phyloP scores from a whole-genome alignment of 768 basidiomycete genomes.

The Lentinula raphanica region DNA sequence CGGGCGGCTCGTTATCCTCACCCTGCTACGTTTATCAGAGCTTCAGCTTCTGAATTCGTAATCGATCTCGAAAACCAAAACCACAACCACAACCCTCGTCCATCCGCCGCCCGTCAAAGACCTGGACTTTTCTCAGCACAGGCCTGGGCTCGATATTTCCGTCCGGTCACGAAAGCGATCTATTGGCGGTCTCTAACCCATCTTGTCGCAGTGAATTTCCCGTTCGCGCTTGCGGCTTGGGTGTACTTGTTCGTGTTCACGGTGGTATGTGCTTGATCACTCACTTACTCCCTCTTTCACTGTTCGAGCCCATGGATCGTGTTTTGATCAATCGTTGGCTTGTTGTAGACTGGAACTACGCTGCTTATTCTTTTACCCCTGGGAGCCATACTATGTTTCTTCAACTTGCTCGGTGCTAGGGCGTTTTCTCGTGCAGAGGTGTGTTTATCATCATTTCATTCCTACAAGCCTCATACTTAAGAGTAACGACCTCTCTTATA shows the following conservation, averaged over 20 bases:
- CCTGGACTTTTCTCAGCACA: conserved; percentile 24
- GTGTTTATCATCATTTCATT: background rate
- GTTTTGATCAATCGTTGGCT: background rate
- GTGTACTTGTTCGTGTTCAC: conserved; percentile 77
- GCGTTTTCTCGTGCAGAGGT: conserved; percentile 70
- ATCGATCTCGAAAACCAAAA: too few relatives aligned
- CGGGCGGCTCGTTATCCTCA: too few relatives aligned
- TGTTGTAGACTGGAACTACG: conserved; percentile 64
- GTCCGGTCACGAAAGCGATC: conserved; percentile 47
- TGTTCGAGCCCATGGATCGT: too few relatives aligned
- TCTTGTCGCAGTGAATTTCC: conserved; percentile 70
- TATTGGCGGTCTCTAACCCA: conserved; percentile 69
- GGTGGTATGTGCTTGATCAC: conserved; percentile 45
- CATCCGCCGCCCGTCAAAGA: too few relatives aligned
- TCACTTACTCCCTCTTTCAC: too few relatives aligned
- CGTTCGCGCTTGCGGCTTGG: conserved; percentile 72
- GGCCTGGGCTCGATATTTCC: conserved; percentile 56
- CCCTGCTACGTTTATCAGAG: too few relatives aligned
- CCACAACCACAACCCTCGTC: too few relatives aligned
- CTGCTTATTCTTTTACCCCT: conserved; percentile 73
- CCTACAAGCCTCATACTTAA: background rate
- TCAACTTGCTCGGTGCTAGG: conserved; percentile 71
- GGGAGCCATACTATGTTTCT: conserved; percentile 72
- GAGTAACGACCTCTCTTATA: background rate
- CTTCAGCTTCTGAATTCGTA: too few relatives aligned